Base-by-base conservation (phyloP, 176 grass and related monocot genomes). In the Oryza meyeriana region DNA sequence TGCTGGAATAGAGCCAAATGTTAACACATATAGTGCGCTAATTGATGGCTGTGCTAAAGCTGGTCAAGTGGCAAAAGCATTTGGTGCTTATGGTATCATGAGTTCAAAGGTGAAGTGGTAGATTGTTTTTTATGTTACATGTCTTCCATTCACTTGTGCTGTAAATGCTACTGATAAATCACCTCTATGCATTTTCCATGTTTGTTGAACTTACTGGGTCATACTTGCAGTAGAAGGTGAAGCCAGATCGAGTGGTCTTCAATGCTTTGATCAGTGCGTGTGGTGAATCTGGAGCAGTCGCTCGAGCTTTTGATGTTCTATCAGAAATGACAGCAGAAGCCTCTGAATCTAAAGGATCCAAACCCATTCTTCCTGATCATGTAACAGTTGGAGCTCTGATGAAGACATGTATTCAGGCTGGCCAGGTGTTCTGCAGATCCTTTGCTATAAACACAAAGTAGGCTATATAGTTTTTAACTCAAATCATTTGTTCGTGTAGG, bases 181-280 rank as follows among this genome's bases (percentile, higher is more conserved):
- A 4, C 71, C 18, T 71, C 59, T 62, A 47, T 22, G 75, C 22
- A 48, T 75, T 68, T 83, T 80, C 61, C 61, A 26, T 59, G 61
- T 80, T 80, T 85, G 55, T 83, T 78, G 31, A 71, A 77, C 90
- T 93, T 98, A 92, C 86, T 85, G 81, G 78, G 36, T 82, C 47
- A 34, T 98, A 30, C 81, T 85, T 94, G 84, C 92, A 93, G 92
- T 98, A 98, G 95, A 98, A 93, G 85, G 92, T 98, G 88, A 94
- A 98, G 88, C 95, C 95, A 85, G 95, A 98, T 93, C 78, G 95
- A 89, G 95, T 93, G 88, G 84, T 98, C 83, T 98, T 94, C 88
- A 98, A 98, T 89, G 92, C 95, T 88, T 88, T 98, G 65, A 98
- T 98, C 77, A 98, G 92, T 88, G 92, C 95, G 64, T 98, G 95